Evolutionary conservation across 495 filamentous ascomycete genomes (phyloP), one percentile per base, ranked within the genome.

Genomic region (Xylona heveae): DNA sequence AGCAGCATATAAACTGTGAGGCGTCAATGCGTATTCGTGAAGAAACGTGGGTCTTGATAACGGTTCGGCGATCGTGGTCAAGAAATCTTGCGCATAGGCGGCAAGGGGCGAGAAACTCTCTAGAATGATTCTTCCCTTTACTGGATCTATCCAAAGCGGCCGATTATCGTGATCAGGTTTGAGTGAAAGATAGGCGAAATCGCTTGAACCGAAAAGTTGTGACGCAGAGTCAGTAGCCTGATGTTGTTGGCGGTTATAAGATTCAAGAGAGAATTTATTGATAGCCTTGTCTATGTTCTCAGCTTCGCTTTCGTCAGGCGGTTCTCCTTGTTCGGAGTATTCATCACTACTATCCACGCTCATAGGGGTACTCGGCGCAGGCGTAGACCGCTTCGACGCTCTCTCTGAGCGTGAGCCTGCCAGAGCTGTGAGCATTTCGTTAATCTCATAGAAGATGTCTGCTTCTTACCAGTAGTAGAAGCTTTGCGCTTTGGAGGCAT

Each of bases 21-120:
- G 64, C 0, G 83, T 95, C 44, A 99, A 61, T 20, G 70, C 64
- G 54, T 95, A 99, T 52, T 97, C 88, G 49, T 95, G 90, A 8
- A 97, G 59, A 45, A 76, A 81, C 6, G 64, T 70, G 26, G 88
- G 85, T 22, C 88, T 68, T 16, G 82, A 92, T 39, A 80, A 57
- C 25, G 88, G 88, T 54, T 97, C 88, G 23, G 85, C 83, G 43
- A 97, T 81, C 25, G 84, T 92, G 31, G 85, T 90, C 35, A 97
- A 59, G 51, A 97, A 94, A 48, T 92, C 82, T 41, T 91, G 79
- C 2, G 82, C 88, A 45, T 84, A 74, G 21, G 71, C 61, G 14
- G 83, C 76, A 24, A 84, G 53, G 1, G 83, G 78, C 20, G 73
- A 82, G 58, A 94, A 95, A 39, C 80, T 90, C 60, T 99, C 88